Evolutionary conservation across 768 basidiomycete genomes (phyloP).

Genomic region (Suillus hirtellus): DNA sequence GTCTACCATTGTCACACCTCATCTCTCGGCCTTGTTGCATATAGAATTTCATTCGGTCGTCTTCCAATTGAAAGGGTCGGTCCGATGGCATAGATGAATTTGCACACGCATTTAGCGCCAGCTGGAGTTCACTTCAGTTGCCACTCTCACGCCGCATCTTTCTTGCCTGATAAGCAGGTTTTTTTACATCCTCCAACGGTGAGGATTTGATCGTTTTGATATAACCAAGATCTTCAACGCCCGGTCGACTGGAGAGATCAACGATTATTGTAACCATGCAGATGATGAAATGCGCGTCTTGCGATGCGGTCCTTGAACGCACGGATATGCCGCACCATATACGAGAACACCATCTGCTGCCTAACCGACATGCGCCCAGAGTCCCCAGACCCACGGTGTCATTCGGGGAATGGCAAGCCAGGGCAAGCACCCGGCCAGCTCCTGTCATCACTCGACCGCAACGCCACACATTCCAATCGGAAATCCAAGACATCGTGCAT

Average conservation of each 20-base stretch:
- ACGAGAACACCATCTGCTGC: background rate
- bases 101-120: slow-evolving; percentile 9
- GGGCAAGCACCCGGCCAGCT: background rate
- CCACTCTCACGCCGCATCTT: background rate
- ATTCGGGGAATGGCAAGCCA: background rate
- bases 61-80: background rate
- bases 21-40: slow-evolving; percentile 4
- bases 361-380: background rate
- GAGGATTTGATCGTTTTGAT: background rate
- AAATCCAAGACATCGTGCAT: slow-evolving; percentile 21
- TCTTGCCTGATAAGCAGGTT: background rate
- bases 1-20: background rate
- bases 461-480: slow-evolving; percentile 16
- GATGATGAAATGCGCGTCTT: background rate
- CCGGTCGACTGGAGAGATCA: background rate
- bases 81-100: slow-evolving; percentile 6
- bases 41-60: slow-evolving; percentile 3
- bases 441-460: slow-evolving; percentile 11
- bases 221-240: background rate
- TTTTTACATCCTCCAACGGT: background rate
- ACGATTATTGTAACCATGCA: background rate
- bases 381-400: background rate
- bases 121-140: no score
- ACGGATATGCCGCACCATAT: background rate
- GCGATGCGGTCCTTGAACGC: background rate